Evolutionary conservation across 768 basidiomycete species (phyloP).

Genomic region (Chalciporus sphaerocephalus): DNA sequence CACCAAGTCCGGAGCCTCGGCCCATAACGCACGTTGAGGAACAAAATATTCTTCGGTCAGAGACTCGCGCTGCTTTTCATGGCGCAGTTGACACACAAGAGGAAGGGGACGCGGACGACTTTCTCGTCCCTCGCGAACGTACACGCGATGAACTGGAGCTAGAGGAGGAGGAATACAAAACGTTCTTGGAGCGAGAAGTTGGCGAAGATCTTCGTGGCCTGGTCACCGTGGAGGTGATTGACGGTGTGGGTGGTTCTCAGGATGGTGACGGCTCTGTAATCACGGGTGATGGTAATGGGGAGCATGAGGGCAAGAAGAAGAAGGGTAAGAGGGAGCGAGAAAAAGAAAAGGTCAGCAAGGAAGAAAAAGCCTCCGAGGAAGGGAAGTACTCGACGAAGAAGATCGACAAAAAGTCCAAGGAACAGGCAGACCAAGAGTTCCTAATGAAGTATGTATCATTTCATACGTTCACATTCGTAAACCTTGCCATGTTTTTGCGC

Average conservation of each 20-base stretch:
- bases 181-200: conserved; percentile 77
- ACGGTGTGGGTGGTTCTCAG: conserved; percentile 12
- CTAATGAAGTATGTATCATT: conserved; percentile 69
- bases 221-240: conserved; percentile 47
- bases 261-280: conserved; percentile 29
- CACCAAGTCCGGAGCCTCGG: conserved; percentile 51
- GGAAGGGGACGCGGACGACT: conserved; percentile 53
- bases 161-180: conserved; percentile 84
- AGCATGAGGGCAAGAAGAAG: conserved; percentile 33
- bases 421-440: conserved; percentile 80
- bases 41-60: conserved; percentile 66
- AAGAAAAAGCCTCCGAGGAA: conserved; percentile 16
- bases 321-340: conserved; percentile 30
- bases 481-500: neutral
- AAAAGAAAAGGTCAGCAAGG: conserved; percentile 29
- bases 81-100: conserved; percentile 23
- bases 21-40: conserved; percentile 73
- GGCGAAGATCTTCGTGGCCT: conserved; percentile 69
- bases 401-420: conserved; percentile 37
- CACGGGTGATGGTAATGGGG: conserved; percentile 25
- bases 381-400: conserved; percentile 21
- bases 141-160: conserved; percentile 69
- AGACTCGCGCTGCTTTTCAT: conserved; percentile 85
- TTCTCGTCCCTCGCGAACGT: conserved; percentile 72
- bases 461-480: neutral